These are phyloP conservation scores for Gaeumannomyces tritici DNA, from an alignment of 2,329 filamentous ascomycete species.

Conservation along the genomic window DNA sequence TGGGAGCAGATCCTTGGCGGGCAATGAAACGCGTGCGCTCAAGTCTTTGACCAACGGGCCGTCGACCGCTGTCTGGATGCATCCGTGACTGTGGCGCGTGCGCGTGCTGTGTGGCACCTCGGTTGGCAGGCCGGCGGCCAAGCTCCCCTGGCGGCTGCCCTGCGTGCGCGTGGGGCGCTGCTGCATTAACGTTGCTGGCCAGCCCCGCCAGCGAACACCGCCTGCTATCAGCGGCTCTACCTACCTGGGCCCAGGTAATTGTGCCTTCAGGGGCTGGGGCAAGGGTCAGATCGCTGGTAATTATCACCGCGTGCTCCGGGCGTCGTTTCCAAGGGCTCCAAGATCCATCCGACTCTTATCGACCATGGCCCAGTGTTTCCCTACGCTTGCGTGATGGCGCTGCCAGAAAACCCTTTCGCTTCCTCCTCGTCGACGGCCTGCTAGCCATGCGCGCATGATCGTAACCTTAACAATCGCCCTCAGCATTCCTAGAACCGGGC, in stretches of 20 bases:
- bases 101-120: not conserved
- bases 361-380: not conserved
- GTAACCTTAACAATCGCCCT: not conserved
- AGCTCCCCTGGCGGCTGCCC: no score
- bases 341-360: not conserved
- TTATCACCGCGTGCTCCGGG: not conserved
- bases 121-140: no score
- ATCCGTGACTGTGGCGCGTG: not conserved
- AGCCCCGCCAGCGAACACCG: not conserved
- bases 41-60: not conserved
- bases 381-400: not conserved
- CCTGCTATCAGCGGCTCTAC: not conserved
- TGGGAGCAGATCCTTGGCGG: not conserved
- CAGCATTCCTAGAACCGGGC: not conserved
- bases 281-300: not conserved
- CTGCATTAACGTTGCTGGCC: not conserved
- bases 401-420: not conserved
- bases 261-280: not conserved
- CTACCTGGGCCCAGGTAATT: no score
- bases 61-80: not conserved
- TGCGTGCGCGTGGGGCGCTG: not conserved
- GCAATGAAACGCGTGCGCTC: not conserved
- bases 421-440: not conserved
- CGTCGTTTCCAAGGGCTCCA: not conserved
- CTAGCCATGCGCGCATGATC: not conserved